Conservation (phyloP, 2,329 filamentous ascomycete genomes). For the Sporothrix mexicana region DNA sequence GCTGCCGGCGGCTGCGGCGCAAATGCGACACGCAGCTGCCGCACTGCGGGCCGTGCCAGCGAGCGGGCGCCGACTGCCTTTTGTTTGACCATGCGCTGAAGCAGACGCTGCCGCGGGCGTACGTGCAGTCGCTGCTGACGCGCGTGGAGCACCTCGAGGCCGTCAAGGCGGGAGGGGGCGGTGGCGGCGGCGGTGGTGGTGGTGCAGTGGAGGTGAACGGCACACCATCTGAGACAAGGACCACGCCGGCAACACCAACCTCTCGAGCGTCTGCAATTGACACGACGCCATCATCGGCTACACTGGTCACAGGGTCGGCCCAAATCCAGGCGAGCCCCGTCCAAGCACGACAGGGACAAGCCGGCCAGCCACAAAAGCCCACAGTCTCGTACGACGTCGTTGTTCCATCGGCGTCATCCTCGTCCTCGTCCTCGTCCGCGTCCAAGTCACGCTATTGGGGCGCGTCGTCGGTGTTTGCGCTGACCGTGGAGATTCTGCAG, state of each 20-base stretch:
- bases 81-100: constrained; percentile 37
- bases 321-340: not conserved
- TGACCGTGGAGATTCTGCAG: constrained; percentile 37
- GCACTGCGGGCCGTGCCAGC: constrained; percentile 34
- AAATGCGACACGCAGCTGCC: constrained; percentile 38
- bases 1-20: constrained; percentile 36
- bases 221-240: too few species aligned
- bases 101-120: constrained; percentile 35
- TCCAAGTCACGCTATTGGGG: constrained; percentile 37
- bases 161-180: constrained; percentile 27
- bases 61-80: constrained; percentile 33
- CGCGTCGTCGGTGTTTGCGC: constrained; percentile 35
- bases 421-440: not conserved
- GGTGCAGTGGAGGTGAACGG: too few species aligned
- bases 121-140: constrained; percentile 36
- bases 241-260: not conserved
- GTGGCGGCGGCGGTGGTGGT: not conserved
- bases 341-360: too few species aligned
- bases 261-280: not conserved
- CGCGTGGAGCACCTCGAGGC: constrained; percentile 35
- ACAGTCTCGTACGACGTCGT: constrained; percentile 34
- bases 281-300: not conserved
- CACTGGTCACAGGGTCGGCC: not conserved
- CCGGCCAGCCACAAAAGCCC: not conserved
- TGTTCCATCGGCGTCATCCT: constrained; percentile 26